A percentile compares a stretch with the other conserved stretches of the same genome.
These are phyloP conservation scores for Edaphochlamys debaryana DNA, from an alignment of 139 green algal genomes.

Conservation along the genomic window DNA sequence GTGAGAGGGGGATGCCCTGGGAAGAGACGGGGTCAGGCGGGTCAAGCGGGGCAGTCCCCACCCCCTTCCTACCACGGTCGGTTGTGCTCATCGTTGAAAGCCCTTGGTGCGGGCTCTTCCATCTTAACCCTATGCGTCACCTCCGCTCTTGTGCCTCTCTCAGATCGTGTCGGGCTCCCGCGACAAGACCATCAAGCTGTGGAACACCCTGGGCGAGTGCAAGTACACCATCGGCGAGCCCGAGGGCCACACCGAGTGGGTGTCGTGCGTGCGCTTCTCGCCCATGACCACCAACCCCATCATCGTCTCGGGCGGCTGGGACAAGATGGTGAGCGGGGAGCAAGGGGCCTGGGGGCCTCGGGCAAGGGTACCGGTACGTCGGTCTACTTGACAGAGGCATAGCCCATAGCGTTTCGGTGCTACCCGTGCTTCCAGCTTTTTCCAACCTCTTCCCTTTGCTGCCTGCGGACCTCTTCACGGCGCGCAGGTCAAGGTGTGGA, in stretches of 20 bases:
- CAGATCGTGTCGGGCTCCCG: slow-evolving; percentile 98
- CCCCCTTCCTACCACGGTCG: too few species aligned
- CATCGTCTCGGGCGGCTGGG: slow-evolving; percentile 98
- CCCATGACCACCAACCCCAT: slow-evolving; percentile 95
- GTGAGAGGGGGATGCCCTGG: slow-evolving; percentile 43
- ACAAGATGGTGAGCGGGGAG: slow-evolving; percentile 91
- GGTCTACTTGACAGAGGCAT: too few species aligned
- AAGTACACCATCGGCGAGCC: slow-evolving; percentile 98
- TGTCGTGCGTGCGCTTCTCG: slow-evolving; percentile 99
- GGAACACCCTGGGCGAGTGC: slow-evolving; percentile 99
- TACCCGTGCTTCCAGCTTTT: too few species aligned
- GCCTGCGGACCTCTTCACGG: too few species aligned
- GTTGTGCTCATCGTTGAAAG: too few species aligned
- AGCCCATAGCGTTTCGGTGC: too few species aligned
- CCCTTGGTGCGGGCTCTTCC: too few species aligned
- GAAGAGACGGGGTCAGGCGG: too few species aligned
- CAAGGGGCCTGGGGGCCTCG: slow-evolving; percentile 48
- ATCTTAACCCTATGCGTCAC: too few species aligned
- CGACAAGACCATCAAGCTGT: slow-evolving; percentile 98
- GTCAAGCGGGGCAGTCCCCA: background rate
- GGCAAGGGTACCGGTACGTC: too few species aligned
- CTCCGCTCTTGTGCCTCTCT: too few species aligned
- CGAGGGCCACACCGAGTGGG: slow-evolving; percentile 96
- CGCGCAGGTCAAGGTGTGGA: slow-evolving; percentile 94
- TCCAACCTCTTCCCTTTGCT: background rate